These are phyloP conservation scores for Rhipidocladum racemiflorum DNA, from an alignment of 176 grass and related monocot genomes.

Conservation along the genomic window DNA sequence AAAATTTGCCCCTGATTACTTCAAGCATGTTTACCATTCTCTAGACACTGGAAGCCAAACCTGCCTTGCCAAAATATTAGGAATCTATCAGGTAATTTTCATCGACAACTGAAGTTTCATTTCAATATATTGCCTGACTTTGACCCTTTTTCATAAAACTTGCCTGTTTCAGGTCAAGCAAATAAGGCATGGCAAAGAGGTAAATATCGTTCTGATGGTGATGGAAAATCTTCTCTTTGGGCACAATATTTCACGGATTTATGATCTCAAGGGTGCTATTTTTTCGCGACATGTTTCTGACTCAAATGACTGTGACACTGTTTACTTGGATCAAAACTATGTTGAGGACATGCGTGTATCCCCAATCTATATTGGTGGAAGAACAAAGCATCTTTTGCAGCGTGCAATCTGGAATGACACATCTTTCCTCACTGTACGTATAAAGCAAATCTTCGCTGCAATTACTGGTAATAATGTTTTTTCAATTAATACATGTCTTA, in stretches of 20 bases:
- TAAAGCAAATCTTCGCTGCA: slow-evolving; percentile 24
- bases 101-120: slow-evolving; percentile 5
- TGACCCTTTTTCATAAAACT: slow-evolving; percentile 24
- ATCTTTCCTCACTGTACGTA: slow-evolving; percentile 89
- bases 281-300: slow-evolving; percentile 51
- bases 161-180: slow-evolving; percentile 56
- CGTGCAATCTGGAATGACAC: slow-evolving; percentile 99
- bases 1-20: slow-evolving; percentile 85
- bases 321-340: slow-evolving; percentile 90
- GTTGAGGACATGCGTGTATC: slow-evolving; percentile 76
- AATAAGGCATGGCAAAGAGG: slow-evolving; percentile 73
- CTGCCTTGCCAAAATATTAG: slow-evolving; percentile 91
- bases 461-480: slow-evolving; percentile 28
- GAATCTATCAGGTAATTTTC: slow-evolving; percentile 90
- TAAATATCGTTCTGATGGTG: slow-evolving; percentile 87
- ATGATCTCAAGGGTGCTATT: slow-evolving; percentile 83
- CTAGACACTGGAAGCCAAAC: slow-evolving; percentile 81
- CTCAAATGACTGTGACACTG: slow-evolving; percentile 50
- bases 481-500: slow-evolving; percentile 21
- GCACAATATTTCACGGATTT: slow-evolving; percentile 65
- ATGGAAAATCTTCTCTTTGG: slow-evolving; percentile 99
- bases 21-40: slow-evolving; percentile 73
- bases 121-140: slow-evolving; percentile 22
- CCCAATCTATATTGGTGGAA: slow-evolving; percentile 91
- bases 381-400: slow-evolving; percentile 88